These are phyloP conservation scores for Penicillium griseofulvum DNA, from an alignment of 2,329 filamentous ascomycete genomes.

Conservation along the genomic window DNA sequence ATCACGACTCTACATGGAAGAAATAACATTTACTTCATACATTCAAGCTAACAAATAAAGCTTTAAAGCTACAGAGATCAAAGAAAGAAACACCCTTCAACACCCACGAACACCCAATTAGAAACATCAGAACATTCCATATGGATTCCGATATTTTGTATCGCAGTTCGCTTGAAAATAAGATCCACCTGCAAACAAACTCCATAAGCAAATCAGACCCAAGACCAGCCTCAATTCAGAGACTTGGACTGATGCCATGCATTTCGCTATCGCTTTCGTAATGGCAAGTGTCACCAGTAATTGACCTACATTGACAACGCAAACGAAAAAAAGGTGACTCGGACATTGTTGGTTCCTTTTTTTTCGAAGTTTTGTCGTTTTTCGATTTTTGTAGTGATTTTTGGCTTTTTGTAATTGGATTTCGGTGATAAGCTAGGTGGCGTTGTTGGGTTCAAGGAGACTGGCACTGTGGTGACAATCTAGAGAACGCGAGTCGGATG, in stretches of 20 bases:
- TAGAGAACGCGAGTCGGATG: constrained; percentile 41
- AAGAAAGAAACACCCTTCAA: neutral
- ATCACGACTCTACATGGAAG: too few species aligned
- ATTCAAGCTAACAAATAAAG: neutral
- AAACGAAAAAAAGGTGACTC: neutral
- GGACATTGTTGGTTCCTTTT: neutral
- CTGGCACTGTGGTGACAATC: constrained; percentile 41
- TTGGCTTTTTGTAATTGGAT: neutral
- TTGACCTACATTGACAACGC: neutral
- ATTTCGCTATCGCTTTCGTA: constrained; percentile 6
- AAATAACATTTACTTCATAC: neutral
- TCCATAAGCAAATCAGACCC: constrained; percentile 3
- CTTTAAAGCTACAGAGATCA: neutral
- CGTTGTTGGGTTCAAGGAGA: constrained; percentile 29
- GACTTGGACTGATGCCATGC: neutral
- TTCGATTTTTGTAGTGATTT: neutral
- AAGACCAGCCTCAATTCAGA: neutral
- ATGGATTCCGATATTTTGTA: neutral
- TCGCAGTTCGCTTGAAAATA: constrained; percentile 4
- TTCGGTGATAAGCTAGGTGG: neutral
- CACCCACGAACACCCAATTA: constrained; percentile 4
- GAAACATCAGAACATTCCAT: neutral
- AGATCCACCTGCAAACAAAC: constrained; percentile 4
- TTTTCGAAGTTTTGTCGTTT: neutral
- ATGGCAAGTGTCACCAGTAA: neutral